Evolutionary conservation across 2,329 filamentous ascomycete species (phyloP), one percentile per base, ranked within the genome.

Genomic region (Venturia aucupariae): DNA sequence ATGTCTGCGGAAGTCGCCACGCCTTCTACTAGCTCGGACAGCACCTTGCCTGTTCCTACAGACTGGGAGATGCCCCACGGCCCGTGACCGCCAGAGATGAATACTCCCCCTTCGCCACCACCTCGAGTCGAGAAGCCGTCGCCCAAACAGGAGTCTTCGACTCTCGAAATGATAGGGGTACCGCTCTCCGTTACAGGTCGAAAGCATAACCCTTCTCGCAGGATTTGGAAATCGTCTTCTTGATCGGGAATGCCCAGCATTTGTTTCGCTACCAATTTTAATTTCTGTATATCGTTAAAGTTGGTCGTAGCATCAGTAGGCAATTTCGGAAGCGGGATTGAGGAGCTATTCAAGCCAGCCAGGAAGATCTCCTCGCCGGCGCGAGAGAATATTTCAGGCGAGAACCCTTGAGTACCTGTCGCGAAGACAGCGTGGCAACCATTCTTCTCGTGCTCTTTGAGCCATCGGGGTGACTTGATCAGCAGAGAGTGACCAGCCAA

Each of bases 401-500:
- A 85, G 74, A 87, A 90, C 0, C 80, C 81, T 3, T 75, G 70
- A 1, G 76, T 77, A 64, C 84, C 80, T 3, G 82, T 84, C 2
- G 85, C 85, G 70, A 90, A 92, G 2, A 93, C 75, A 1, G 89
- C 86, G 72, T 91, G 86, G 71, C 85, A 88, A 2, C 78, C 77
- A 39, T 76, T 69, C 1, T 69, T 70, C 61, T 61, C 78, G 19
- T 80, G 72, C 51, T 76, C 72, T 4, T 71, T 66, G 65, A 78
- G 73, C 80, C 80, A 84, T 60, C 80, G 77, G 1, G 86, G 84
- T 7, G 84, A 85, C 65, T 78, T 82, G 4, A 92, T 74, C 2
- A 92, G 82, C 10, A 93, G 75, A 27, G 87, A 90, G 74, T 92
- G 86, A 0, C 90, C 90, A 0, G 88, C 87, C 6, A 92, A 76